A percentile compares a stretch with the other conserved stretches of the same genome.
Evolutionary conservation across 1,284 basidiomycete genomes (phyloP).

Genomic region (Malassezia nana): DNA sequence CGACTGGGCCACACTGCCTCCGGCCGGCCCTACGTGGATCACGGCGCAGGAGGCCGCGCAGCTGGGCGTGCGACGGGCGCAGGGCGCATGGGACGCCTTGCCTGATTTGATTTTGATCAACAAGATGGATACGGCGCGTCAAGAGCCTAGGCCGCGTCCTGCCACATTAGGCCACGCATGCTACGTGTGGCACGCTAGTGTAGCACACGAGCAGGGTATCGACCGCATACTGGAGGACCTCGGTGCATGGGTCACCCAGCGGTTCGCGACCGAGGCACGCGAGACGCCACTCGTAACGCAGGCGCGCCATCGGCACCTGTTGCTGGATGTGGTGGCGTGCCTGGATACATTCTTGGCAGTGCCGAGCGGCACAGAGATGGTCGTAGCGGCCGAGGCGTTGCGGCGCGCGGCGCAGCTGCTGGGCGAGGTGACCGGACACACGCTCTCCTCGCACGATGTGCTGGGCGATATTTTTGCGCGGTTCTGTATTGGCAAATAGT

Average conservation of each 20-base stretch:
- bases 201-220: constrained; percentile 57
- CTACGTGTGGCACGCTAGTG: constrained; percentile 57
- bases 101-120: constrained; percentile 59
- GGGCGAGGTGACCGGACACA: constrained; percentile 64
- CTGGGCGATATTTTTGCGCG: constrained; percentile 69
- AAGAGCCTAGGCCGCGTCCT: no score
- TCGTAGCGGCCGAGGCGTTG: constrained; percentile 71
- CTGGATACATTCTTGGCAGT: constrained; percentile 57
- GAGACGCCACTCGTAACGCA: constrained; percentile 64
- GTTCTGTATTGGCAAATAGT: constrained; percentile 35
- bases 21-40: background rate
- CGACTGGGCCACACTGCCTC: constrained; percentile 39
- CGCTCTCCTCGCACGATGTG: constrained; percentile 64
- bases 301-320: constrained; percentile 64
- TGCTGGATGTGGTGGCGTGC: constrained; percentile 59
- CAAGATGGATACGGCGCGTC: constrained; percentile 59
- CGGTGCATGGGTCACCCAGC: constrained; percentile 53
- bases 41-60: background rate
- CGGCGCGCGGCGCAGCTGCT: constrained; percentile 69
- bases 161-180: background rate
- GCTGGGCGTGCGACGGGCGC: background rate
- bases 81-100: constrained; percentile 4
- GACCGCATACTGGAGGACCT: constrained; percentile 57
- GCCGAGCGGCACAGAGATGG: constrained; percentile 56
- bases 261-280: constrained; percentile 50